A percentile compares a stretch with the other conserved stretches of the same genome.
phyloP scores from a whole-genome alignment of 2,329 filamentous ascomycete genomes.

The Cytospora leucostoma region DNA sequence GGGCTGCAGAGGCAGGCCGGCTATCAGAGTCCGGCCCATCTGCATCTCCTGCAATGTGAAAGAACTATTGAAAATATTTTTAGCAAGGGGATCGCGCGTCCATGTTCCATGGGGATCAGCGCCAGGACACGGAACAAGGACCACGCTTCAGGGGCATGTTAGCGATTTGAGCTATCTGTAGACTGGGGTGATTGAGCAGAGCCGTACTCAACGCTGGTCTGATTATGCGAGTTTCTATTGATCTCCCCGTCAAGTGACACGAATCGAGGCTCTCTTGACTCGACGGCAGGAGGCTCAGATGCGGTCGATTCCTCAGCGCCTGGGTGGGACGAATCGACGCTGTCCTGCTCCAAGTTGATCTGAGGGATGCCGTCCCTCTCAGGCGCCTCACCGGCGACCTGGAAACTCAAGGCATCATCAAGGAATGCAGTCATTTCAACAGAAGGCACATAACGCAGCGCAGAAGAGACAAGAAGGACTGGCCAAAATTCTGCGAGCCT shows the following conservation, averaged over 20 bases:
- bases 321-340: not conserved
- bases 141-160: slow-evolving; percentile 32
- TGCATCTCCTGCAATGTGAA: slow-evolving; percentile 31
- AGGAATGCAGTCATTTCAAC: not conserved
- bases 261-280: not conserved
- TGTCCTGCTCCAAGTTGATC: not conserved
- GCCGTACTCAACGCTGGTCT: slow-evolving; percentile 47
- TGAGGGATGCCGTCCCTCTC: not conserved
- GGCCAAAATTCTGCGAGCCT: not conserved
- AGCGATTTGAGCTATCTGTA: not conserved
- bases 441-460: not conserved
- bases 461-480: not conserved
- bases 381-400: not conserved
- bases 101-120: slow-evolving; percentile 50
- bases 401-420: too few species aligned
- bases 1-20: not conserved
- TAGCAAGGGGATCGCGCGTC: slow-evolving; percentile 48
- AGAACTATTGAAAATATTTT: slow-evolving; percentile 43
- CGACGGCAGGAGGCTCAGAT: not conserved
- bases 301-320: not conserved
- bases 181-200: not conserved
- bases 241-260: slow-evolving; percentile 37
- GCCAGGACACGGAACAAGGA: slow-evolving; percentile 53
- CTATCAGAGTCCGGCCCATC: slow-evolving; percentile 9
- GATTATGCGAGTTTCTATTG: slow-evolving; percentile 43